phyloP scores from a whole-genome alignment of 768 basidiomycete genomes.

The Serpula lacrymans region DNA sequence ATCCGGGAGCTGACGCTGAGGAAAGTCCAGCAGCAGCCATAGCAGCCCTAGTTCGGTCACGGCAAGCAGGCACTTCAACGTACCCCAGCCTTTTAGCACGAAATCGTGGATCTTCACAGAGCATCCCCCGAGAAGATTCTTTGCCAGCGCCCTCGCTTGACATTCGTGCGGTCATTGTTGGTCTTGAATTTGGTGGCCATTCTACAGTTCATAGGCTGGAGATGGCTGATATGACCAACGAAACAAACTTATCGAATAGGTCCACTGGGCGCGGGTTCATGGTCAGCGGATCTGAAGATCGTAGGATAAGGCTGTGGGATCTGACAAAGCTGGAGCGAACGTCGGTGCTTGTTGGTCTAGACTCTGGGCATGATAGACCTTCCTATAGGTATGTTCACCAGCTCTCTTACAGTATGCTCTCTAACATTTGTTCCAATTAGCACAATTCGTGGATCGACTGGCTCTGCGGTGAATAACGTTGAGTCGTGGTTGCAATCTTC shows the following conservation, averaged over 20 bases:
- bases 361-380: conserved; percentile 72
- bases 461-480: conserved; percentile 50
- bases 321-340: conserved; percentile 69
- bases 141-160: conserved; percentile 56
- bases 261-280: conserved; percentile 62
- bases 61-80: conserved; percentile 40
- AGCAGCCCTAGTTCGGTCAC: conserved; percentile 72
- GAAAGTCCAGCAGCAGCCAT: conserved; percentile 70
- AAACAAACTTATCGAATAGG: conserved; percentile 36
- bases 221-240: conserved; percentile 40
- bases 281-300: conserved; percentile 88
- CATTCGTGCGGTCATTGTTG: conserved; percentile 66
- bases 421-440: conserved; percentile 14
- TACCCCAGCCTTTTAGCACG: conserved; percentile 22
- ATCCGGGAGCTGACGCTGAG: conserved; percentile 54
- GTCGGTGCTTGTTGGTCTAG: conserved; percentile 73
- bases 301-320: conserved; percentile 87
- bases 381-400: conserved; percentile 61
- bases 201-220: conserved; percentile 50
- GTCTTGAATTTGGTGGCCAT: conserved; percentile 76
- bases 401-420: conserved; percentile 7
- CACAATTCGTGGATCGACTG: conserved; percentile 31
- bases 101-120: conserved; percentile 30
- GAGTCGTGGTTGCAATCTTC: conserved; percentile 58
- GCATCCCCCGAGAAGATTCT: conserved; percentile 29